Conservation (phyloP, 1,139 yeast species). For the Debaryomyces subglobosus region DNA sequence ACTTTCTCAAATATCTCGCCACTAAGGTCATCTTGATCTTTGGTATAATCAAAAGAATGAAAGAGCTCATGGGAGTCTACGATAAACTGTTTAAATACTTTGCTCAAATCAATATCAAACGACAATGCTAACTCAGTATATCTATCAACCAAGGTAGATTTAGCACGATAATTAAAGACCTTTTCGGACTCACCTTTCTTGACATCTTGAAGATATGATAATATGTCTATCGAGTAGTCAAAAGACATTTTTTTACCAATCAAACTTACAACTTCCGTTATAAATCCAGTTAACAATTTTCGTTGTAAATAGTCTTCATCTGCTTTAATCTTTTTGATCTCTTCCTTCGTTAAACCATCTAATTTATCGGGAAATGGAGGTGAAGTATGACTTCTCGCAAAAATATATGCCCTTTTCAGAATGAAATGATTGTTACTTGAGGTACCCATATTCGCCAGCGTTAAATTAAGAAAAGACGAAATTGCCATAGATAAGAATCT, state of each 20-base stretch:
- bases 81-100: conserved; percentile 38
- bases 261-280: conserved; percentile 49
- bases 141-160: conserved; percentile 38
- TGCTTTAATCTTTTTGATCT: conserved; percentile 40
- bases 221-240: conserved; percentile 30
- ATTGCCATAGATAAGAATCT: conserved; percentile 71
- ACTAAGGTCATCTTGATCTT: conserved; percentile 28
- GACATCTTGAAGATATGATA: conserved; percentile 23
- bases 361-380: conserved; percentile 46
- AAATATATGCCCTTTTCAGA: conserved; percentile 61
- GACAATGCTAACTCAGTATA: conserved; percentile 58
- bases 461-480: conserved; percentile 54
- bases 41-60: conserved; percentile 24
- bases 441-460: conserved; percentile 40
- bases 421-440: conserved; percentile 39
- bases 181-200: conserved; percentile 15
- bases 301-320: conserved; percentile 60
- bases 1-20: conserved; percentile 37
- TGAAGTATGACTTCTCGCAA: conserved; percentile 65
- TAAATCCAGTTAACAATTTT: conserved; percentile 43
- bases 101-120: conserved; percentile 61
- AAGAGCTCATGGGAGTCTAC: conserved; percentile 31
- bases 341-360: conserved; percentile 32
- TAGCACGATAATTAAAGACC: conserved; percentile 19
- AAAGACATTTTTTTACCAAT: conserved; percentile 28